Conservation (phyloP, 1,284 basidiomycete species). For the Apiotrichum sp. region DNA sequence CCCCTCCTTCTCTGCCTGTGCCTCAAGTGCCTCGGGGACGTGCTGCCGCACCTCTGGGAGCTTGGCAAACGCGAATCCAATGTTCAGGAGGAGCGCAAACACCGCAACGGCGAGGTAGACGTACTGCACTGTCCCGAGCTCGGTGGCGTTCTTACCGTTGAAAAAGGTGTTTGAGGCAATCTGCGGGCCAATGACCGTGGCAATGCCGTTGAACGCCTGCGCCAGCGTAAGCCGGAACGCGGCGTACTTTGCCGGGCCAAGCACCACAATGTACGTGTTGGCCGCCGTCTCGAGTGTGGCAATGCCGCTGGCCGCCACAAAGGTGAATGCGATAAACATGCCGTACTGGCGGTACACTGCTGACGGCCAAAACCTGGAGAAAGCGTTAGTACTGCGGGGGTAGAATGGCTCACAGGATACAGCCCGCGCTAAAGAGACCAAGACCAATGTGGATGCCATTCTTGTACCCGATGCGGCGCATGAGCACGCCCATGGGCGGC, state of each 20-base stretch:
- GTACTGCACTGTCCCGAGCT: conserved; percentile 30
- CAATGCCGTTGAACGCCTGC: conserved; percentile 36
- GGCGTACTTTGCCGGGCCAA: conserved; percentile 28
- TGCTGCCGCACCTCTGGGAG: conserved; percentile 32
- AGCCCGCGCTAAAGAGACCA: conserved; percentile 13
- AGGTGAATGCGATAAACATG: conserved; percentile 30
- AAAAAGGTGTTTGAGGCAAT: conserved; percentile 35
- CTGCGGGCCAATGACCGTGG: conserved; percentile 31
- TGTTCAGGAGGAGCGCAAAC: conserved; percentile 27
- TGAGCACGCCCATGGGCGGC: conserved; percentile 33
- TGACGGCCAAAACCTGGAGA: conserved; percentile 28
- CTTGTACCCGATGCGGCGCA: conserved; percentile 35
- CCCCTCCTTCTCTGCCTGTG: conserved; percentile 15
- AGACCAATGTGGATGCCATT: conserved; percentile 35
- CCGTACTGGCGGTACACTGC: conserved; percentile 23
- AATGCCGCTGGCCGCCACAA: conserved; percentile 28
- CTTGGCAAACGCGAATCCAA: conserved; percentile 24
- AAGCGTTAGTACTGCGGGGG: conserved; percentile 20
- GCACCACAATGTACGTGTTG: conserved; percentile 32
- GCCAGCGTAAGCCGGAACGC: conserved; percentile 32
- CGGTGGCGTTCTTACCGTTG: conserved; percentile 22
- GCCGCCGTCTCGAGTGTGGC: conserved; percentile 36
- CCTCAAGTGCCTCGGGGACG: conserved; percentile 20
- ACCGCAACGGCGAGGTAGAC: conserved; percentile 32
- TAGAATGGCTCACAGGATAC: not conserved